Evolutionary conservation across 1,139 yeast genomes (phyloP).

Genomic region (Entelexis paramagnoliae): DNA sequence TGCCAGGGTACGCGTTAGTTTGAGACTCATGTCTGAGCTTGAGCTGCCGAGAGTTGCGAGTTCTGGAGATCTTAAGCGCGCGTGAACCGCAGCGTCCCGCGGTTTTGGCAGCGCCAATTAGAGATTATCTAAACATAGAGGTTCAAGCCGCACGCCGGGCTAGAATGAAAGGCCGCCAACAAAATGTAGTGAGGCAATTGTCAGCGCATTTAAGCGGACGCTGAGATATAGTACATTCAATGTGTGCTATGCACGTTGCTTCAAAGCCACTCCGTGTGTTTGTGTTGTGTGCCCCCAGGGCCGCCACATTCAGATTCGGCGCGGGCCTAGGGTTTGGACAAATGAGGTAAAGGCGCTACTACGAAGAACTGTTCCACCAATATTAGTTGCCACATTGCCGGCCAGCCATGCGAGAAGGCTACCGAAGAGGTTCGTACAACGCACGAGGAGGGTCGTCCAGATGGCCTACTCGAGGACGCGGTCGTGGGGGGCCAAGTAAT

Average conservation of each 20-base stretch:
- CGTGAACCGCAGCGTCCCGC: neutral
- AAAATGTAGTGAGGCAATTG: no score
- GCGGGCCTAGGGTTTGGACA: neutral
- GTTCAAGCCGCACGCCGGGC: no score
- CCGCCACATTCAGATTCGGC: neutral
- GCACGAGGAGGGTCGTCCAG: neutral
- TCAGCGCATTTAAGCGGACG: no score
- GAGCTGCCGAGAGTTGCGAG: neutral
- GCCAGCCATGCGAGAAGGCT: neutral
- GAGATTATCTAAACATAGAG: slow-evolving; percentile 1
- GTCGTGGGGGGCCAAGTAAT: neutral
- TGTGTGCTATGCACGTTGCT: no score
- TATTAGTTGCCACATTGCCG: neutral
- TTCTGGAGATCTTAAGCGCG: neutral
- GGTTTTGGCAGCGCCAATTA: neutral
- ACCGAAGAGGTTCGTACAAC: neutral
- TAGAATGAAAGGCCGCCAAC: no score
- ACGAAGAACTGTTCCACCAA: neutral
- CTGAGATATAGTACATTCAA: no score
- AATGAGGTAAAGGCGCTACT: neutral
- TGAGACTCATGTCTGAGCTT: neutral
- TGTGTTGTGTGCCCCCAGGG: no score
- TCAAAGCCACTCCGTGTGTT: no score
- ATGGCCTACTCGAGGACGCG: neutral
- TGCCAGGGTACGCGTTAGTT: slow-evolving; percentile 16